Conservation (phyloP, 1,284 basidiomycete genomes). For the Naganishia sp. region DNA sequence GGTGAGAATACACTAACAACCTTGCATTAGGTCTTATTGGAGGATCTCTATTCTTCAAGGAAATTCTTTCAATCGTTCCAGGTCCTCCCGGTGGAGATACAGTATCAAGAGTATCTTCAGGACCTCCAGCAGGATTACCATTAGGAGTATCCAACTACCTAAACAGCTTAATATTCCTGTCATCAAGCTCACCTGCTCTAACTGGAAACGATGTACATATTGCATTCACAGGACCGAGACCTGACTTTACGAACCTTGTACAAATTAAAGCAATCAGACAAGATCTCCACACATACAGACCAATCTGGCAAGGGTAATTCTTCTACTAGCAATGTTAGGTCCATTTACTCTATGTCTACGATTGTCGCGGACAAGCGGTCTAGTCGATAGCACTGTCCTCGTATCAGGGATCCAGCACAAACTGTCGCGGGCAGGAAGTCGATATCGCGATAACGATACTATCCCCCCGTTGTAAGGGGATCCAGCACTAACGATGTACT, state of each 20-base stretch:
- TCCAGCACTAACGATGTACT: too few relatives aligned
- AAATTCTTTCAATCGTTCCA: slow-evolving; percentile 35
- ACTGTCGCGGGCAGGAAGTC: too few relatives aligned
- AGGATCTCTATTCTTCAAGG: slow-evolving; percentile 29
- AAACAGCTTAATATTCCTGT: slow-evolving; percentile 33
- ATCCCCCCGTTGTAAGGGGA: too few relatives aligned
- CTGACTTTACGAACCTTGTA: slow-evolving; percentile 32
- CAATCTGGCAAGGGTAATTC: slow-evolving; percentile 8
- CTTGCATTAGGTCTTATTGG: slow-evolving; percentile 43
- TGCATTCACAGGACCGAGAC: slow-evolving; percentile 31
- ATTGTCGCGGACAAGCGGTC: neutral
- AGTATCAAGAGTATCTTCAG: slow-evolving; percentile 29
- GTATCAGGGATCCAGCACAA: too few relatives aligned
- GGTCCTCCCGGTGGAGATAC: slow-evolving; percentile 16
- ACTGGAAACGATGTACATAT: slow-evolving; percentile 34
- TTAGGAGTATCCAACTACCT: slow-evolving; percentile 36
- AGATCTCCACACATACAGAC: slow-evolving; percentile 7
- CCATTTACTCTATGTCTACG: slow-evolving; percentile 15
- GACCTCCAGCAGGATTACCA: slow-evolving; percentile 31
- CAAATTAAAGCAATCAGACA: slow-evolving; percentile 39
- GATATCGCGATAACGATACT: too few relatives aligned
- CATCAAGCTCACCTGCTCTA: slow-evolving; percentile 28
- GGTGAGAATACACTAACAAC: slow-evolving; percentile 52
- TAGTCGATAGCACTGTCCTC: too few relatives aligned
- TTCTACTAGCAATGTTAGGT: slow-evolving; percentile 12